Conservation (phyloP, 2,329 filamentous ascomycete species). For the Stylonectria norvegica region DNA sequence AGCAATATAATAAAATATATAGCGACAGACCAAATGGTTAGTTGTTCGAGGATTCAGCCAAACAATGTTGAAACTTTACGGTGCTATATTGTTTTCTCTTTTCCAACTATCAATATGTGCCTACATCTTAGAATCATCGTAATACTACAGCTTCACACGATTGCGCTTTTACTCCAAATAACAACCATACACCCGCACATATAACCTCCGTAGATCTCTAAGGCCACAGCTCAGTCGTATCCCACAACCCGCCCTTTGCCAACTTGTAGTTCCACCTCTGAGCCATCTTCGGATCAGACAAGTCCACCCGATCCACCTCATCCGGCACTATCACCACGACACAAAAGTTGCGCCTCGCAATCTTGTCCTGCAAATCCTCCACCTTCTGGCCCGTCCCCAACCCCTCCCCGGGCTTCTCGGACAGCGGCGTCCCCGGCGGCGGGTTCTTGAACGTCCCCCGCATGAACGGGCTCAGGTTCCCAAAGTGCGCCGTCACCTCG, state of each 20-base stretch:
- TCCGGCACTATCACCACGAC: constrained; percentile 79
- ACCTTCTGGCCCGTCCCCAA: constrained; percentile 60
- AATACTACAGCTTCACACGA: constrained; percentile 3
- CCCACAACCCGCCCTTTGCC: constrained; percentile 55
- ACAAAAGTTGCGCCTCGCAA: constrained; percentile 73
- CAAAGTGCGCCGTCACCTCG: constrained; percentile 85
- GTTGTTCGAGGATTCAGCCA: too few relatives aligned
- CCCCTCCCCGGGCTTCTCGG: constrained; percentile 43
- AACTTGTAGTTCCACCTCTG: constrained; percentile 67
- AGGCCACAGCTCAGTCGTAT: constrained; percentile 68
- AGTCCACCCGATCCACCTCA: constrained; percentile 70
- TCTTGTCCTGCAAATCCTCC: constrained; percentile 63
- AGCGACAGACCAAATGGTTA: too few relatives aligned
- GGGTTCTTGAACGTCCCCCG: constrained; percentile 73
- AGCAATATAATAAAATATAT: too few relatives aligned
- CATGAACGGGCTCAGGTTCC: constrained; percentile 79
- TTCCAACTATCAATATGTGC: too few relatives aligned
- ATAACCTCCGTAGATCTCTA: constrained; percentile 27
- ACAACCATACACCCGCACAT: neutral
- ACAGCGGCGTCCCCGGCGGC: constrained; percentile 60
- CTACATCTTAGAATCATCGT: too few relatives aligned
- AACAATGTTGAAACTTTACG: too few relatives aligned
- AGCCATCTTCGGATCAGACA: constrained; percentile 62
- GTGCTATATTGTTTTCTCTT: too few relatives aligned
- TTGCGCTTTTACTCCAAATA: constrained; percentile 3